Base-by-base conservation (phyloP, 2,329 filamentous ascomycete species). In the Intubia oerlemansii region DNA sequence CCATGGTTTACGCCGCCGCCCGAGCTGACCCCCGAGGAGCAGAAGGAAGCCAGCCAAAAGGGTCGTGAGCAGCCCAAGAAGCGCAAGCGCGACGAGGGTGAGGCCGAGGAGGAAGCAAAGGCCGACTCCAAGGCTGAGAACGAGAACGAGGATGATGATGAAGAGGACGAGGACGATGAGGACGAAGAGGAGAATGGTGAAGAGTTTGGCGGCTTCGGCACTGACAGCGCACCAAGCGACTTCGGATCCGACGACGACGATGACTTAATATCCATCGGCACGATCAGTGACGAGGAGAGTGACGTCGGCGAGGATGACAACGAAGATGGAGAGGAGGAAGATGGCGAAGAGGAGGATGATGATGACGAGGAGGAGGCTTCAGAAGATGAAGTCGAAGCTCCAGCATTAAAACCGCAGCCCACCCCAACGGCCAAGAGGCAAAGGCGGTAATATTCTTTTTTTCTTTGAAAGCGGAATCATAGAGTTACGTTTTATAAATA, bases 1-100 rank as follows among this genome's bases (percentile, higher is more conserved):
- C 88, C 88, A 2, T 98, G 90, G 88, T 98, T 82, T 45, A 88
- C 79, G 1, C 71, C 81, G 7, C 73, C 82, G 8, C 81, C 84
- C 2, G 52, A 60, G 10, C 44, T 50, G 4, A 65, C 65, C 27
- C 56, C 53, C 8, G 56, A 56, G 6, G 62, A 65, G 18, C 56
- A 53, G 10, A 52, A 52, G 9, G 54, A 54, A 18, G 30, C 25
- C 4, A 31, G 10, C 17, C 52, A 73, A n/a, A 66, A 72, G 36
- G 78, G 79, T 5, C 67, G 82, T 26, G 81, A 93, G 51, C 92
- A 91, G 72, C 68, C 67, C 24, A 74, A 70, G 51, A 79, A 90
- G 53, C 76, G 85, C 42, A 72, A 72, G 41, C 53, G 56, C 11
- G 65, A 69, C 12, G 66, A 69, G 15, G 47, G 47, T 5, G 55